Percentiles rank a stretch among this genome's conserved stretches.
These are phyloP conservation scores for Coemansia pectinata DNA, from an alignment of 192 early-diverging fungal genomes.

Conservation along the genomic window DNA sequence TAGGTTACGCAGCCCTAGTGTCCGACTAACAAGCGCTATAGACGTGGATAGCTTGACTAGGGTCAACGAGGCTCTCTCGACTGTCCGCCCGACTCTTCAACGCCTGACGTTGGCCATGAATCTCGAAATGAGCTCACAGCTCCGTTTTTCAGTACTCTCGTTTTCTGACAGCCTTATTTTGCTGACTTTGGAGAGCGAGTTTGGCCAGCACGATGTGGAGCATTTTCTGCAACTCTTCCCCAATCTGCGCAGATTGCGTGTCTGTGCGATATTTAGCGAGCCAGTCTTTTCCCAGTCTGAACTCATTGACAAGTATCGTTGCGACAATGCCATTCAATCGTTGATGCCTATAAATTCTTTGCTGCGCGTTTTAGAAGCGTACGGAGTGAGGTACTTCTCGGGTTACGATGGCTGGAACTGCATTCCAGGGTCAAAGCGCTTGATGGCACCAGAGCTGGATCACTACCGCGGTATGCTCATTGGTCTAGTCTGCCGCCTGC, in stretches of 20 bases:
- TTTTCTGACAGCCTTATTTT: constrained; percentile 7
- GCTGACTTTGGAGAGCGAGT: background rate
- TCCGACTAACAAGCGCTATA: constrained; percentile 1
- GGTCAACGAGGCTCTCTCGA: background rate
- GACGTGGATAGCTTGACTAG: background rate
- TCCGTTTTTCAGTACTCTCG: background rate
- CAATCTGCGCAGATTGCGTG: background rate
- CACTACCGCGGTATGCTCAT: too few relatives aligned
- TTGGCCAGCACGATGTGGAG: background rate
- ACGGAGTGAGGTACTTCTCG: background rate
- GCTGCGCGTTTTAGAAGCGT: background rate
- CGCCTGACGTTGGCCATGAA: constrained; percentile 4
- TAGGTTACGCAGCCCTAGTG: background rate
- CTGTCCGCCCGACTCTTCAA: background rate
- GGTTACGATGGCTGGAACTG: background rate
- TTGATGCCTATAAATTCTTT: background rate
- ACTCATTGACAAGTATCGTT: background rate
- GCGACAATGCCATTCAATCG: background rate
- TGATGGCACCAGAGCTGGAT: too few relatives aligned
- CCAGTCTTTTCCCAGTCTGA: background rate
- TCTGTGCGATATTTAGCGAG: background rate
- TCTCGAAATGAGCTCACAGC: background rate
- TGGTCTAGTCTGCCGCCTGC: too few relatives aligned
- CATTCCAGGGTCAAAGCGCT: too few relatives aligned
- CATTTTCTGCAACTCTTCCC: background rate